Conservation (phyloP, 2,329 filamentous ascomycete species). For the Gremmenia infestans region DNA sequence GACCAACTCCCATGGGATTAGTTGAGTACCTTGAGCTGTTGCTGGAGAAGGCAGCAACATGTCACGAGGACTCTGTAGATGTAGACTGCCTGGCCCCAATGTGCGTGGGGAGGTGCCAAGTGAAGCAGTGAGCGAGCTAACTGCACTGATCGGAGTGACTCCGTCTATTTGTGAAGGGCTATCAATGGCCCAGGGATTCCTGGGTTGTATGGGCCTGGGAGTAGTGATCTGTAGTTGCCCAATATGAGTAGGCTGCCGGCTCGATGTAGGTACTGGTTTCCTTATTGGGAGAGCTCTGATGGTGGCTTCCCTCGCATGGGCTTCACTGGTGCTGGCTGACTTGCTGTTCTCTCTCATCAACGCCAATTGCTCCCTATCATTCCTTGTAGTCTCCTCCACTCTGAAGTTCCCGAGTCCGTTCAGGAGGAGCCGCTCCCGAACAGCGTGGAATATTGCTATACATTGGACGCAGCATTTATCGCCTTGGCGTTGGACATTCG, state of each 20-base stretch:
- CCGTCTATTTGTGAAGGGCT: slow-evolving; percentile 14
- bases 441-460: slow-evolving; percentile 21
- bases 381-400: slow-evolving; percentile 2
- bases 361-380: slow-evolving; percentile 12
- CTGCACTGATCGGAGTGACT: slow-evolving; percentile 3
- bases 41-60: slow-evolving; percentile 15
- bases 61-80: slow-evolving; percentile 11
- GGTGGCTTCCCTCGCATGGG: background rate
- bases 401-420: slow-evolving; percentile 31
- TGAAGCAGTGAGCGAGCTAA: background rate
- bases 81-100: background rate
- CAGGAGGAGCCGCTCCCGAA: slow-evolving; percentile 17
- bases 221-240: slow-evolving; percentile 2
- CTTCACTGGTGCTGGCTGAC: background rate
- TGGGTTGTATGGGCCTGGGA: slow-evolving; percentile 16
- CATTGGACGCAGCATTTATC: slow-evolving; percentile 24
- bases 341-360: slow-evolving; percentile 6
- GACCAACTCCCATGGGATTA: slow-evolving; percentile 26
- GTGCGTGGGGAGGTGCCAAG: background rate
- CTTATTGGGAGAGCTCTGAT: slow-evolving; percentile 2
- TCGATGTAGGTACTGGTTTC: slow-evolving; percentile 9
- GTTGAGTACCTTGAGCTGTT: background rate
- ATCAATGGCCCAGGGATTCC: slow-evolving; percentile 20
- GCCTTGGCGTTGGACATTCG: slow-evolving; percentile 18
- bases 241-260: slow-evolving; percentile 2